Evolutionary conservation across 345 rosid genomes (phyloP), one percentile per base, ranked within the genome.

Genomic region (Mallotus nudiflorus): DNA sequence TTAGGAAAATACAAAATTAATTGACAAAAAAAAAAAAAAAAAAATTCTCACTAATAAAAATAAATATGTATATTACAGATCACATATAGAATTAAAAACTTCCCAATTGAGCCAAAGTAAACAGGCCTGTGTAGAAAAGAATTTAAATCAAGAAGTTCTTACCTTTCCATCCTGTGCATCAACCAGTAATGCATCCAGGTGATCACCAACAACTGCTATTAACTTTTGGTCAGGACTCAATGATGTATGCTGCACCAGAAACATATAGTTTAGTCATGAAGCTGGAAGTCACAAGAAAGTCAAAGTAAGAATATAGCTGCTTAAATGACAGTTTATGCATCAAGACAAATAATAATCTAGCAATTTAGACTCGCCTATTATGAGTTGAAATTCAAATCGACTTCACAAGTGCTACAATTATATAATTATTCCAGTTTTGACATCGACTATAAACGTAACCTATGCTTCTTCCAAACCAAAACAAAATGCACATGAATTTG

Each of bases 81-180:
- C 4, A 42, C 46, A 42, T 42, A 4, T 9, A 42, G 37, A 33
- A 33, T 33, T 33, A 33, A 33, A 33, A 33, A 42, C 46, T 3
- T 42, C 46, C 13, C 46, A 18, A 49, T 20, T n/a, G 56, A 3
- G 20, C 28, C 28, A 1, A 24, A 22, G 4, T 52, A 52, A 6
- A 5, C 1, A 42, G 46, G 35, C 6, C 25, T 18, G 3, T 4
- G 27, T 2, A n/a, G 8, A 7, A 29, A 54, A 1, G 5, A 20
- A 19, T 4, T 14, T 4, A 44, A 3, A 35, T 46, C 33, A 16
- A 62, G 31, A 52, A 31, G 53, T 49, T 54, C 39, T 39, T 81
- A 88, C 92, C 88, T 84, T 84, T 60, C 93, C 90, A 40, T 70
- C 83, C 46, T 81, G 85, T 1, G 83, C 52, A 75, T 88, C 90